A percentile compares a stretch with the other conserved stretches of the same genome.
phyloP scores from a whole-genome alignment of 1,284 basidiomycete genomes.

The Rhodotorula sp. region DNA sequence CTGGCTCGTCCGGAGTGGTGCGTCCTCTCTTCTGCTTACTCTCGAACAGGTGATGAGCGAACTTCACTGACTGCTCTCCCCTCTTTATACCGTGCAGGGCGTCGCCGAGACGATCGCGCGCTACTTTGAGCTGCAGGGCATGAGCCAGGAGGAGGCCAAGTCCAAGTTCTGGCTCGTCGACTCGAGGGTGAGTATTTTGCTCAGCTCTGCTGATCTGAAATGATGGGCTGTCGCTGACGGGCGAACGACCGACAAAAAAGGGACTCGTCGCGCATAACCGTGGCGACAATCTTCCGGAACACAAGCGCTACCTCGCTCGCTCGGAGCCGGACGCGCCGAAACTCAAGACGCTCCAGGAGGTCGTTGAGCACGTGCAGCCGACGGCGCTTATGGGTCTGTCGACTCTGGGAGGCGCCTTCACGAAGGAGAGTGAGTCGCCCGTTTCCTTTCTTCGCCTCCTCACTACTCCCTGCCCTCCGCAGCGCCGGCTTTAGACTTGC shows the following conservation, averaged over 20 bases:
- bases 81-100: constrained; percentile 52
- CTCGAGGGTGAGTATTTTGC: constrained; percentile 55
- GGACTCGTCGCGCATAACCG: constrained; percentile 69
- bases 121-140: constrained; percentile 75
- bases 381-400: constrained; percentile 89
- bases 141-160: constrained; percentile 75
- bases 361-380: constrained; percentile 81
- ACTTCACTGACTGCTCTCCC: not conserved
- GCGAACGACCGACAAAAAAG: constrained; percentile 52
- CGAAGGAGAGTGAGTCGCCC: constrained; percentile 54
- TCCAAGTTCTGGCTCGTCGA: constrained; percentile 79
- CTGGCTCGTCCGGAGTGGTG: constrained; percentile 76
- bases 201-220: too few species aligned
- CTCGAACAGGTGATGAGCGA: not conserved
- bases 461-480: not conserved
- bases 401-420: constrained; percentile 81
- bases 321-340: constrained; percentile 73
- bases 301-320: constrained; percentile 80
- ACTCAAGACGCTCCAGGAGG: constrained; percentile 71
- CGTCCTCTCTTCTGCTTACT: not conserved
- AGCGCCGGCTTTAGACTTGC: not conserved
- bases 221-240: not conserved
- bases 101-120: constrained; percentile 84
- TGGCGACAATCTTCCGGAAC: constrained; percentile 66
- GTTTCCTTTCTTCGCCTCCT: too few species aligned